Base-by-base conservation (phyloP, 257 asterid species). In the Solanum chiquidenum region DNA sequence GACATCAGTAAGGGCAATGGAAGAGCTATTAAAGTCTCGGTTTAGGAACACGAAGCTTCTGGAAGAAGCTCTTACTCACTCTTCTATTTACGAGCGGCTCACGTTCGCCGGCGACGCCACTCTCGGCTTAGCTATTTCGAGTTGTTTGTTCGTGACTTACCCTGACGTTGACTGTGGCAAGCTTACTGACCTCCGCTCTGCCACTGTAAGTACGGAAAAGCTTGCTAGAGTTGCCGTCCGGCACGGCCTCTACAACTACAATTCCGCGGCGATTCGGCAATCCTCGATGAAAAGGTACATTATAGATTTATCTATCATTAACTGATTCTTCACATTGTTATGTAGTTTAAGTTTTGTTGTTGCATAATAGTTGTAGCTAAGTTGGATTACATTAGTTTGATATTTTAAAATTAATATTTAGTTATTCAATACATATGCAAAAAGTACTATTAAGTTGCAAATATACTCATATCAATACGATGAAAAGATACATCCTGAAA, bases 31-130 rank as follows among this genome's bases (percentile, higher is more conserved):
- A 16, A 34, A 87, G 0, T 95, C 95, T 90, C 83, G 84, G 1
- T 95, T 94, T 87, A 62, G 74, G 29, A 88, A 93, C 79, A 91
- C 83, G 89, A 92, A 91, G 88, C 95, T 93, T 64, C 92, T 97
- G 2, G 98, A 93, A 83, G 98, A 93, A 12, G 98, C 98, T 10
- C 79, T 97, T 21, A 95, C 98, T n/a, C 98, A 97, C 88, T 84
- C 99, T 25, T 97, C 98, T 9, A 62, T 38, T 42, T 97, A 94
- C 87, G 92, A 95, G 85, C 94, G 99, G 66, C 98, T 95, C 35
- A 96, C 96, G 83, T 93, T 94, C 87, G 83, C 95, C 42, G 98
- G 98, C 14, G 98, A 95, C 69, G 93, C 94, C 4, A 95, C 92
- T 18, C 82, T 95, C 3, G 95, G 94, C 10, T 83, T 92, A 44